A percentile compares a stretch with the other conserved stretches of the same genome.
Conservation (phyloP, 345 rosid genomes). For the Eucalyptus grandis region DNA sequence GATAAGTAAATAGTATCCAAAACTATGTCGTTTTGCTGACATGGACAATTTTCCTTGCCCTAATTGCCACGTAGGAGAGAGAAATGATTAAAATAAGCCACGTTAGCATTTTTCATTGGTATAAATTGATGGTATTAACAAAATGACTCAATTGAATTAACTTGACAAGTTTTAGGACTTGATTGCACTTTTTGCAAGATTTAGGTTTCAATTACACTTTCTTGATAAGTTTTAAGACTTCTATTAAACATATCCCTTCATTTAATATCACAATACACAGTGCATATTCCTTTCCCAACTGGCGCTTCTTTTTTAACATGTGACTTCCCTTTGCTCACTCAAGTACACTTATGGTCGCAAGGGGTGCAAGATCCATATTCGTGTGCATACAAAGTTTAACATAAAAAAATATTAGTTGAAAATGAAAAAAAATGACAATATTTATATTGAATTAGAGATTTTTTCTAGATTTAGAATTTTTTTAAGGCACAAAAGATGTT, state of each 20-base stretch:
- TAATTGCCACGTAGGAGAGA: no score
- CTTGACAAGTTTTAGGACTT: accelerated
- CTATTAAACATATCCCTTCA: accelerated
- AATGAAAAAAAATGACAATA: not conserved
- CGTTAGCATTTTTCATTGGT: no score
- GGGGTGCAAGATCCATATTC: not conserved
- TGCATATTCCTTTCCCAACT: not conserved
- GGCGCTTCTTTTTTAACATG: no score
- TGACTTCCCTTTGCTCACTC: not conserved
- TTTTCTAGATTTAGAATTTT: not conserved
- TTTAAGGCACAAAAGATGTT: not conserved
- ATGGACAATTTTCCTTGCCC: no score
- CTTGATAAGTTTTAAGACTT: no score
- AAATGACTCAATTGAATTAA: no score
- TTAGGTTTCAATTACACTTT: accelerated
- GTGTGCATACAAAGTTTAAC: not conserved
- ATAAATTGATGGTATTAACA: no score
- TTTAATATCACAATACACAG: not conserved
- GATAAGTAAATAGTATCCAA: no score
- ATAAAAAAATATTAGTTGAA: not conserved
- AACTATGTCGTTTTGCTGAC: no score
- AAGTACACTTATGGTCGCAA: no score
- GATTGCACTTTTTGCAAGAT: no score
- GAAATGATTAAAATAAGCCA: no score
- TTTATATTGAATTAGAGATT: not conserved